Evolutionary conservation across 2,329 filamentous ascomycete genomes (phyloP), one percentile per base, ranked within the genome.

Genomic region (Sarocladium kiliense): DNA sequence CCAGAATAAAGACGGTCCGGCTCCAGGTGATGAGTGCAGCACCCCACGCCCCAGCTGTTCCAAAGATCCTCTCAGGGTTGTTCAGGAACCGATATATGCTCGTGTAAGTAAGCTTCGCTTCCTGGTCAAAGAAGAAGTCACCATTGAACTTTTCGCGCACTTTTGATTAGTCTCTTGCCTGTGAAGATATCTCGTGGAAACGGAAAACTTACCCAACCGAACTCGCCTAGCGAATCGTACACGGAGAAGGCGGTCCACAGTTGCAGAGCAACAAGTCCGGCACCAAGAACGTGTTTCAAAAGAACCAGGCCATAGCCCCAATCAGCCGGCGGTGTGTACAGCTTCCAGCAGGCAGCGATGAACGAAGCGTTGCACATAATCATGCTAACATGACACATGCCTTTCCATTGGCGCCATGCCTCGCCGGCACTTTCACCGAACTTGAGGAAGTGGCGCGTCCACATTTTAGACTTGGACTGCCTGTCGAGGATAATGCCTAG

Each of bases 81-180:
- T 99, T 99, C 61, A 99, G 78, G 73, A 96, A 99, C 49, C 94
- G 91, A 71, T 99, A 99, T 64, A 99, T 99, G 59, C 93, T 95
- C 62, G 88, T 91, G 72, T 99, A 99, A 1, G 90, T 97, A 58
- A 97, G 79, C 72, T 94, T 96, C 12, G 87, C 87, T 11, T 86
- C 84, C 45, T 90, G 87, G 58, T 97, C 91, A 67, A 94, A 97
- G 78, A 99, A 97, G 77, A 97, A 99, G 68, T 99, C 94, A 18
- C 94, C 94, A 66, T 92, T 97, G 77, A 97, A 97, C 47, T 51
- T 5, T 45, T 23, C 9, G 9, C 5, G 23, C 41, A 45, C 7
- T n/a, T 6, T 16, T 6, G 14, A 26, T 45, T 45, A 45, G 41
- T 16, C n/a, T 36, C 3, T 51, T 16, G 30, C 16, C 12, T 21